Percentiles rank a stretch among this genome's conserved stretches.
Evolutionary conservation across 129 eudicot species (phyloP).

Genomic region (carrot (Daucus carota)): DH1_v3.0 NC_030388.2:27712001-27712500

Average conservation of each 20-base stretch:
- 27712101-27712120: constrained; percentile 63
- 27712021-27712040: too few relatives aligned
- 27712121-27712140: constrained; percentile 53
- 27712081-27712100: constrained; percentile 42
- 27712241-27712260: too few relatives aligned
- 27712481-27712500: not conserved
- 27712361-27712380: not conserved
- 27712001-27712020: too few relatives aligned
- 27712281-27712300: too few relatives aligned
- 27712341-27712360: not conserved
- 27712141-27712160: constrained; percentile 34
- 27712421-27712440: not conserved
- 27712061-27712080: constrained; percentile 65
- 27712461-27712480: not conserved
- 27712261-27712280: too few relatives aligned
- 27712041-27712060: too few relatives aligned
- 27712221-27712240: too few relatives aligned
- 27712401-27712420: too few relatives aligned
- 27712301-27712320: too few relatives aligned
- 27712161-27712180: not conserved
- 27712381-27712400: not conserved
- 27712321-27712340: too few relatives aligned
- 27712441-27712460: not conserved
- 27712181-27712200: too few relatives aligned
- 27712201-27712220: too few relatives aligned